These are phyloP conservation scores for Dictyostelium citrinum DNA, from an alignment of 78 protist genomes.

Conservation along the genomic window DNA sequence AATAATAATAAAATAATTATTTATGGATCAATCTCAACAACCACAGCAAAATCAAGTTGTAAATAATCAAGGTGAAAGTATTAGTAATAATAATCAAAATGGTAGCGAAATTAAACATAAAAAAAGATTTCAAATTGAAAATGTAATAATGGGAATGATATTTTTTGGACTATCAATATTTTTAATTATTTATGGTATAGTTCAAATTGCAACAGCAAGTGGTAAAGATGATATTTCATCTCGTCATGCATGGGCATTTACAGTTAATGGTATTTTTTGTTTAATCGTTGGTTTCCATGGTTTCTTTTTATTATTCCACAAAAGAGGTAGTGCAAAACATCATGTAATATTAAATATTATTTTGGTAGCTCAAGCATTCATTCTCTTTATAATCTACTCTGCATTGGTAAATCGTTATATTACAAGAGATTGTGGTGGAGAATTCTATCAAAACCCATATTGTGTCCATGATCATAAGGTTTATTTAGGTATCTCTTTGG, in stretches of 20 bases:
- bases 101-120: background rate
- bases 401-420: slow-evolving; percentile 21
- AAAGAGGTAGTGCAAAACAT: background rate
- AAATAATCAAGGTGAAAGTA: background rate
- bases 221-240: slow-evolving; percentile 1
- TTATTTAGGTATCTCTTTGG: slow-evolving; percentile 17
- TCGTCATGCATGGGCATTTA: slow-evolving; percentile 56
- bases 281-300: slow-evolving; percentile 48
- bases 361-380: background rate
- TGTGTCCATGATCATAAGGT: slow-evolving; percentile 15
- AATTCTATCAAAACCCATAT: background rate
- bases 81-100: background rate
- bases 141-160: background rate
- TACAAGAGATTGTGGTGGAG: slow-evolving; percentile 16
- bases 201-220: slow-evolving; percentile 27
- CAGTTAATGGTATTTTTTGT: slow-evolving; percentile 54
- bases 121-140: background rate
- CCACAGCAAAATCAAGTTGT: background rate
- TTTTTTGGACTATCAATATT: slow-evolving; percentile 1
- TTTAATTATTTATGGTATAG: slow-evolving; percentile 16
- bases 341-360: background rate
- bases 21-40: background rate
- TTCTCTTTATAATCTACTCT: slow-evolving; percentile 38
- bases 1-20: background rate
- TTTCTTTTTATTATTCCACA: background rate